Evolutionary conservation across 2,329 filamentous ascomycete species (phyloP).

Genomic region (Cordyceps cateniannulata): DNA sequence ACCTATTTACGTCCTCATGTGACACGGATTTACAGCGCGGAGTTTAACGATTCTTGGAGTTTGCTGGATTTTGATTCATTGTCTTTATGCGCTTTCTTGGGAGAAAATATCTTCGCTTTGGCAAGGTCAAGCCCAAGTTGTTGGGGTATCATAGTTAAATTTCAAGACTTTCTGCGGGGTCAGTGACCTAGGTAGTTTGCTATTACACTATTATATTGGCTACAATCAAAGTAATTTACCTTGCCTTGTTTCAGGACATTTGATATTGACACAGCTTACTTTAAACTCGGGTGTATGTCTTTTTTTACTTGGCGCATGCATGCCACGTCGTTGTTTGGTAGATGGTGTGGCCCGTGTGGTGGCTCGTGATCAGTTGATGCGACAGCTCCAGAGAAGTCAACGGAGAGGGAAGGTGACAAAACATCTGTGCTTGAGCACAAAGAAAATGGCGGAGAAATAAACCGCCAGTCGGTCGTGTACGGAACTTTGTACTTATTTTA

Average conservation of each 20-base stretch:
- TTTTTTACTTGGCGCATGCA: neutral
- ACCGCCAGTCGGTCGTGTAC: neutral
- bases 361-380: neutral
- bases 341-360: neutral
- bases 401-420: neutral
- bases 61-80: neutral
- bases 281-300: neutral
- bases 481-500: neutral
- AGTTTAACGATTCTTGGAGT: constrained; percentile 11
- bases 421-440: neutral
- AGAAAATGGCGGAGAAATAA: neutral
- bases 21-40: constrained; percentile 9
- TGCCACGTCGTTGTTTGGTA: neutral
- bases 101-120: neutral
- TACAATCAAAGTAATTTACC: neutral
- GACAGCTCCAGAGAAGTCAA: neutral
- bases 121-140: neutral
- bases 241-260: neutral
- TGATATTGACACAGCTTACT: neutral
- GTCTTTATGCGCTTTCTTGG: neutral
- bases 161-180: neutral
- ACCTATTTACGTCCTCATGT: neutral
- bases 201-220: neutral
- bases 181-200: neutral
- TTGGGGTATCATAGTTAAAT: neutral